Evolutionary conservation across 768 basidiomycete species (phyloP).

Genomic region (Tricholomella constricta): DNA sequence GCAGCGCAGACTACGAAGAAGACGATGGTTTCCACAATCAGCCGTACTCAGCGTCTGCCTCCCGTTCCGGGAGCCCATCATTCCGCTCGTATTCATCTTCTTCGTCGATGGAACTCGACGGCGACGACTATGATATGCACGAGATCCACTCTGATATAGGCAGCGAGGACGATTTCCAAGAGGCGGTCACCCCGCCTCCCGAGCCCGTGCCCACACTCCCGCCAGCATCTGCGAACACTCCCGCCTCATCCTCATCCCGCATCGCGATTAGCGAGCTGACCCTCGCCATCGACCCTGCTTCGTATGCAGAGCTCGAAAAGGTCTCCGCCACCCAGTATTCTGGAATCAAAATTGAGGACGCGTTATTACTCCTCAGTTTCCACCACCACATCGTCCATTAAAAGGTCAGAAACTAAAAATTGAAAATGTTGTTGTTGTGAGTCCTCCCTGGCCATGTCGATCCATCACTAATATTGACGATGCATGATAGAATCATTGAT

Average conservation of each 20-base stretch:
- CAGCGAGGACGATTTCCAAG: conserved; percentile 74
- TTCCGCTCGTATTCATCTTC: conserved; percentile 55
- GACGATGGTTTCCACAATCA: conserved; percentile 46
- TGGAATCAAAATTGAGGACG: conserved; percentile 73
- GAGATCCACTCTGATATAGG: conserved; percentile 51
- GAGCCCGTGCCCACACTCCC: conserved; percentile 42
- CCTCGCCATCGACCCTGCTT: conserved; percentile 40
- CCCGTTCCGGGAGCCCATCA: conserved; percentile 55
- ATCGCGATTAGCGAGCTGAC: conserved; percentile 33
- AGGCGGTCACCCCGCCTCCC: conserved; percentile 74
- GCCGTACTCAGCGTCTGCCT: conserved; percentile 43
- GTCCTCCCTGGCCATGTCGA: not conserved
- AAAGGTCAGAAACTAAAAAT: conserved; percentile 15
- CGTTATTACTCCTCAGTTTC: conserved; percentile 72
- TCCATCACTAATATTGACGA: not conserved
- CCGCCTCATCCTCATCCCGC: conserved; percentile 30
- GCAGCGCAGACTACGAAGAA: conserved; percentile 47
- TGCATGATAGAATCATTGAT: conserved; percentile 6
- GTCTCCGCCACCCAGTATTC: conserved; percentile 41
- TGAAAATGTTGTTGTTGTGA: conserved; percentile 11
- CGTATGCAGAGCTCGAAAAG: conserved; percentile 54
- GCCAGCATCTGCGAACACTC: conserved; percentile 27
- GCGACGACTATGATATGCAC: conserved; percentile 44
- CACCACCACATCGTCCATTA: conserved; percentile 65
- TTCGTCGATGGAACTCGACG: conserved; percentile 53